These are phyloP conservation scores for Leptographium galeiforme DNA, from an alignment of 2,329 filamentous ascomycete genomes.

Conservation along the genomic window DNA sequence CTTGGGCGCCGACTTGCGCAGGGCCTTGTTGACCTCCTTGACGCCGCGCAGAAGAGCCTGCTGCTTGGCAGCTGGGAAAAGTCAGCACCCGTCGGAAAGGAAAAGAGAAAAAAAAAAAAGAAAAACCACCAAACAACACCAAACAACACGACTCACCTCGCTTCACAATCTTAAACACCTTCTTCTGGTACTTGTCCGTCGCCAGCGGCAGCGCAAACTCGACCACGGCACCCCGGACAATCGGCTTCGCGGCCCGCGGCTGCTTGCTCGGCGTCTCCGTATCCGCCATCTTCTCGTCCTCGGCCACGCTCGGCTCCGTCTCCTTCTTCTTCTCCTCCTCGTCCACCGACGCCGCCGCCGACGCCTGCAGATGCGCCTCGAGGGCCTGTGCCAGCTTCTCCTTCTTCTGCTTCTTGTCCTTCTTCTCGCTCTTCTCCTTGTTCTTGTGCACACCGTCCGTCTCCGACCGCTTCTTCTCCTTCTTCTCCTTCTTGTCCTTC, in stretches of 20 bases:
- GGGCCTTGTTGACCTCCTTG: slow-evolving; percentile 96
- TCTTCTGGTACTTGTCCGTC: slow-evolving; percentile 62
- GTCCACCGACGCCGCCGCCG: slow-evolving; percentile 31
- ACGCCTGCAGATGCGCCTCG: slow-evolving; percentile 50
- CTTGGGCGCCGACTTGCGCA: slow-evolving; percentile 74
- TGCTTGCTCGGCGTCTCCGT: slow-evolving; percentile 30
- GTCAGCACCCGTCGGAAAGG: not conserved
- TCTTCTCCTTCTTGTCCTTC: slow-evolving; percentile 43
- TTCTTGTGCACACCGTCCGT: slow-evolving; percentile 37
- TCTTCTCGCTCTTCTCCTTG: slow-evolving; percentile 45
- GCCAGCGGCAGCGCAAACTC: slow-evolving; percentile 74
- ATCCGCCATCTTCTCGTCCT: slow-evolving; percentile 30
- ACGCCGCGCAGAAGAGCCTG: slow-evolving; percentile 95
- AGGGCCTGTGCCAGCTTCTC: slow-evolving; percentile 55
- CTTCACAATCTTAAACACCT: slow-evolving; percentile 51
- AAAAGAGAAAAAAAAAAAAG: not conserved
- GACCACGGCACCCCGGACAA: slow-evolving; percentile 42
- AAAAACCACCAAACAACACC: not conserved
- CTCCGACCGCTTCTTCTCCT: slow-evolving; percentile 39
- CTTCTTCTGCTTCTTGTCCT: slow-evolving; percentile 60
- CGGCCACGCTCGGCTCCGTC: slow-evolving; percentile 18
- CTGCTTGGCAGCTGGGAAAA: slow-evolving; percentile 66
- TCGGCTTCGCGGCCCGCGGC: slow-evolving; percentile 11
- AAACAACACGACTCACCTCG: slow-evolving; percentile 31
- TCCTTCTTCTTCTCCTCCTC: slow-evolving; percentile 10